These are phyloP conservation scores for Cucurbita argyrosperma DNA, from an alignment of 306 rosid species.

Conservation along the genomic window DNA sequence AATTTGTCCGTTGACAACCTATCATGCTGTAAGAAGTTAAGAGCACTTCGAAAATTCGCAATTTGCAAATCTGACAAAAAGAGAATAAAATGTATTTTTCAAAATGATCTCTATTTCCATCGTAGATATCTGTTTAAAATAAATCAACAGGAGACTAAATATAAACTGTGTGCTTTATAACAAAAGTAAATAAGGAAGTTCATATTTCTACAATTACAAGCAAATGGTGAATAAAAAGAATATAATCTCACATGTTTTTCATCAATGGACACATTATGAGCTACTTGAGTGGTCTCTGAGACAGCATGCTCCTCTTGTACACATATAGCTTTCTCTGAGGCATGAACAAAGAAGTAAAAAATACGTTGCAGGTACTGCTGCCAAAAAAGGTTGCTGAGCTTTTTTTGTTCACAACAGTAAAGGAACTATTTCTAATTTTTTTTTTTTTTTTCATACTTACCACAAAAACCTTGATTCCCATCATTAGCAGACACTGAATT, in stretches of 20 bases:
- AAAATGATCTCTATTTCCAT: background rate
- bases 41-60: slow-evolving; percentile 22
- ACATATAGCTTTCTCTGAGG: slow-evolving; percentile 11
- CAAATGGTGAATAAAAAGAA: background rate
- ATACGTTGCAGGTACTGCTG: slow-evolving; percentile 8
- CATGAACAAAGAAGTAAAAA: slow-evolving; percentile 19
- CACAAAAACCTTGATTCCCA: slow-evolving; percentile 8
- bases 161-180: background rate
- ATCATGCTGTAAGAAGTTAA: slow-evolving; percentile 56
- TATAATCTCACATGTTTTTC: slow-evolving; percentile 35
- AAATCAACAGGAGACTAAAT: background rate
- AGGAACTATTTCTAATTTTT: slow-evolving; percentile 9
- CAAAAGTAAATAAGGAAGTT: background rate
- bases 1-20: slow-evolving; percentile 29
- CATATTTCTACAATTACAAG: background rate
- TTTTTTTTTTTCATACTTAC: slow-evolving; percentile 3
- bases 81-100: background rate
- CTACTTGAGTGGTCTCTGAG: slow-evolving; percentile 14
- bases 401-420: slow-evolving; percentile 14
- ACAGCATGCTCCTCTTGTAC: slow-evolving; percentile 13
- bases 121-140: background rate
- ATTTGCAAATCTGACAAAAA: background rate
- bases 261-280: slow-evolving; percentile 19
- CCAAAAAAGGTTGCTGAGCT: slow-evolving; percentile 8
- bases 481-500: slow-evolving; percentile 13